phyloP scores from a whole-genome alignment of 352 stramenopile species.

The Albugo laibachii region DNA sequence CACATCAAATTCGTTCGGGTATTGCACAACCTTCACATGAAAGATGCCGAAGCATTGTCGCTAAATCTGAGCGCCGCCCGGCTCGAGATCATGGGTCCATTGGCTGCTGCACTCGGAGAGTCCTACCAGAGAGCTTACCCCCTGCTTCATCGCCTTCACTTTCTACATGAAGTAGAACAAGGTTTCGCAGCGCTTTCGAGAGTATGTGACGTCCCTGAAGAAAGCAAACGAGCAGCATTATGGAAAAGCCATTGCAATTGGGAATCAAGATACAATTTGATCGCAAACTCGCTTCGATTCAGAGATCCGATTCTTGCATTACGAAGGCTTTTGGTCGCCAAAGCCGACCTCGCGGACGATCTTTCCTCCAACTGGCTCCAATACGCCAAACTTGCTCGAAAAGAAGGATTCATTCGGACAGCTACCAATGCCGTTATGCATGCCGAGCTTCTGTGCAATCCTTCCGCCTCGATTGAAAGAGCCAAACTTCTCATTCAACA shows the following conservation, averaged over 20 bases:
- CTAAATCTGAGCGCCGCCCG: slow-evolving; percentile 38
- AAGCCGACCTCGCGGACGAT: background rate
- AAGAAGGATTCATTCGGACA: slow-evolving; percentile 64
- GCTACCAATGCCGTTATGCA: slow-evolving; percentile 73
- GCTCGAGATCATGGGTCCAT: slow-evolving; percentile 39
- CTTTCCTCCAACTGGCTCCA: slow-evolving; percentile 66
- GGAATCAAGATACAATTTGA: slow-evolving; percentile 41
- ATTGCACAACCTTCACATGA: slow-evolving; percentile 45
- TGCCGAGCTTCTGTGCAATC: slow-evolving; percentile 53
- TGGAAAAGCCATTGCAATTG: slow-evolving; percentile 50
- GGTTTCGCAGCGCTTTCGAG: slow-evolving; percentile 36
- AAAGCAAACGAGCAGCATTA: slow-evolving; percentile 12
- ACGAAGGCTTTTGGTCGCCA: slow-evolving; percentile 28
- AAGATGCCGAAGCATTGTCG: slow-evolving; percentile 28
- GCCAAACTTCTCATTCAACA: slow-evolving; percentile 65
- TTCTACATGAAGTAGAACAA: slow-evolving; percentile 55
- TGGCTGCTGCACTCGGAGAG: slow-evolving; percentile 44
- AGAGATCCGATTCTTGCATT: slow-evolving; percentile 67
- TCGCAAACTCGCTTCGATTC: slow-evolving; percentile 66
- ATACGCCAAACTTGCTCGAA: slow-evolving; percentile 66
- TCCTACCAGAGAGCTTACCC: slow-evolving; percentile 65
- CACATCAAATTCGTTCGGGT: slow-evolving; percentile 31
- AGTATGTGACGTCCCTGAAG: slow-evolving; percentile 7
- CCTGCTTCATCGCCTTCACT: slow-evolving; percentile 51
- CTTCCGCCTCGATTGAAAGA: slow-evolving; percentile 50